Percentiles rank a stretch among this genome's conserved stretches.
These are phyloP conservation scores for Erodium trifolium DNA, from an alignment of 441 rosid genomes.

Conservation along the genomic window DNA sequence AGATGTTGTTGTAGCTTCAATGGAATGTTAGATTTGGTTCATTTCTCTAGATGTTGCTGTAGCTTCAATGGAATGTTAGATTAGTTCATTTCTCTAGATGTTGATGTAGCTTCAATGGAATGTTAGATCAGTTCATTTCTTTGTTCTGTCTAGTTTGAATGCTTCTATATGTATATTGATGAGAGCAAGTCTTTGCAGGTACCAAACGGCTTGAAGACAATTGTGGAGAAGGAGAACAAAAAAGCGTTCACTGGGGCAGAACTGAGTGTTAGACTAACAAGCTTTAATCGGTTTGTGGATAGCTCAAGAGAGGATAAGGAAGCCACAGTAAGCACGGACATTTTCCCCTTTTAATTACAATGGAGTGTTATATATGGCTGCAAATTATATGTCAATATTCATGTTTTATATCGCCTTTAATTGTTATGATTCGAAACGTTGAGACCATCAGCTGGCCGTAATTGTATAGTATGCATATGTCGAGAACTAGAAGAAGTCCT, in stretches of 20 bases:
- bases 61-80: no score
- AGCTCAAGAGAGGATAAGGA: not conserved
- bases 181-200: not conserved
- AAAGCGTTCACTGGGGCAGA: not conserved
- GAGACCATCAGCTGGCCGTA: no score
- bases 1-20: no score
- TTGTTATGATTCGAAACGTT: no score
- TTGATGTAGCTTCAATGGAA: not conserved
- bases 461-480: no score
- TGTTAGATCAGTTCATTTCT: not conserved
- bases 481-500: no score
- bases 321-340: not conserved
- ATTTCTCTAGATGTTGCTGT: not conserved
- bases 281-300: not conserved
- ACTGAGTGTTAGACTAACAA: conserved; percentile 5
- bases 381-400: not conserved
- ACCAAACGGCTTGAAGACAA: not conserved
- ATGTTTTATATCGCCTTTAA: no score
- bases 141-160: not conserved
- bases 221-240: not conserved
- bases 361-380: not conserved
- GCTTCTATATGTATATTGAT: not conserved
- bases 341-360: not conserved
- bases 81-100: no score
- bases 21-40: not conserved